phyloP scores from a whole-genome alignment of 139 green algal species.

The Chlorokybus atmophyticus region DNA sequence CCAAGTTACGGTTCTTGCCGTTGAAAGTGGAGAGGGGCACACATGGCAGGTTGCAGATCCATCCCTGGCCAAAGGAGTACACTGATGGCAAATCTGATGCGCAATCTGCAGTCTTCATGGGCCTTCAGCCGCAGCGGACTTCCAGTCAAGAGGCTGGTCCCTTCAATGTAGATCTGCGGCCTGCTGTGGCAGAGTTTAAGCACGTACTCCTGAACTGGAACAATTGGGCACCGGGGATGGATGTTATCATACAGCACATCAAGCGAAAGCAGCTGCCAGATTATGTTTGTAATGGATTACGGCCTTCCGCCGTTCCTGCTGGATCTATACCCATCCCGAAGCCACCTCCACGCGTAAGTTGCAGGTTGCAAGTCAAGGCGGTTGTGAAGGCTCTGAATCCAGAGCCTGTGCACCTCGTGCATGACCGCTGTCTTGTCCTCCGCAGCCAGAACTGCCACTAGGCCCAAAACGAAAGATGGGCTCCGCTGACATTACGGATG shows the following conservation, averaged over 20 bases:
- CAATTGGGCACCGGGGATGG: conserved; percentile 42
- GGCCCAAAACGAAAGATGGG: too few relatives aligned
- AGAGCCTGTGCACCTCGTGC: too few relatives aligned
- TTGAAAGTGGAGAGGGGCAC: conserved; percentile 23
- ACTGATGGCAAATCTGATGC: neutral
- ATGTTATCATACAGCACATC: conserved; percentile 48
- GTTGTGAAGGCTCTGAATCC: too few relatives aligned
- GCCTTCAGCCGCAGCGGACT: conserved; percentile 49
- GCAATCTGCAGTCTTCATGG: conserved; percentile 50
- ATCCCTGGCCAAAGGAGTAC: conserved; percentile 50
- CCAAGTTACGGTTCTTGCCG: conserved; percentile 60
- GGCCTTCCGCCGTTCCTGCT: too few relatives aligned
- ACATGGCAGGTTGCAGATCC: conserved; percentile 28
- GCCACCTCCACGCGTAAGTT: too few relatives aligned
- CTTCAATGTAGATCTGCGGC: conserved; percentile 43
- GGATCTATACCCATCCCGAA: too few relatives aligned
- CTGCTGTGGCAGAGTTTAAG: conserved; percentile 55
- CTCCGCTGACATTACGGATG: too few relatives aligned
- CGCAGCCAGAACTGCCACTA: too few relatives aligned
- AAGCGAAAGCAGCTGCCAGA: conserved; percentile 39
- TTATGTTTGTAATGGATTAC: too few relatives aligned
- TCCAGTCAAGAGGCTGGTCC: neutral
- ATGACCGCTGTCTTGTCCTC: too few relatives aligned
- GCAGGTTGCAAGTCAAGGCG: too few relatives aligned
- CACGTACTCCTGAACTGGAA: conserved; percentile 31